phyloP scores from a whole-genome alignment of 1,284 basidiomycete genomes.

The Apiotrichum montevideense region DNA sequence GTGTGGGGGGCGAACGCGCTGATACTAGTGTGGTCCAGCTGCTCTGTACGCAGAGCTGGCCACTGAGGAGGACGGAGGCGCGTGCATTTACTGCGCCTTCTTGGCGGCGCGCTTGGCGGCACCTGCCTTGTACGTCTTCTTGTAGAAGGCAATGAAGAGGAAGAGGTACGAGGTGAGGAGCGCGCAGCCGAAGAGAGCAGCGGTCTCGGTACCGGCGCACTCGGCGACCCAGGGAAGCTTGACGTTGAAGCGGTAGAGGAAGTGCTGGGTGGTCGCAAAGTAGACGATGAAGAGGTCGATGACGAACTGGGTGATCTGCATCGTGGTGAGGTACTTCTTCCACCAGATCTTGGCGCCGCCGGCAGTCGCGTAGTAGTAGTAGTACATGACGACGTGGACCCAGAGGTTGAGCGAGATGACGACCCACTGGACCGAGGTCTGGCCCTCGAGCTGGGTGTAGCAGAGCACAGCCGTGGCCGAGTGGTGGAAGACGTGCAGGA shows the following conservation, averaged over 20 bases:
- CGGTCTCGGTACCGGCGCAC: constrained; percentile 82
- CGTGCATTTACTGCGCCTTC: constrained; percentile 17
- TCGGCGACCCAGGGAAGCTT: constrained; percentile 64
- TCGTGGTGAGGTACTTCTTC: constrained; percentile 92
- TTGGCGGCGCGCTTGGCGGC: constrained; percentile 22
- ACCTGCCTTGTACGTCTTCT: constrained; percentile 46
- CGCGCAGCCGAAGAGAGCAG: constrained; percentile 81
- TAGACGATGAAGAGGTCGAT: constrained; percentile 85
- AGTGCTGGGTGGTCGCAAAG: constrained; percentile 87
- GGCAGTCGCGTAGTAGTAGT: constrained; percentile 95
- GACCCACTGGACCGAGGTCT: constrained; percentile 92
- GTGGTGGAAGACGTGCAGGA: constrained; percentile 98
- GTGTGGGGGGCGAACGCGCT: background rate
- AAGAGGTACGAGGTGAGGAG: constrained; percentile 83
- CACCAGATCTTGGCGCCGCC: constrained; percentile 96
- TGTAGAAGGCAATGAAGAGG: constrained; percentile 66
- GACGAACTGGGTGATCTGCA: constrained; percentile 94
- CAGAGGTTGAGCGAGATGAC: constrained; percentile 86
- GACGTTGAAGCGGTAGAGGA: constrained; percentile 59
- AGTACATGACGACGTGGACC: constrained; percentile 99
- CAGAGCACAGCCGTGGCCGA: constrained; percentile 95
- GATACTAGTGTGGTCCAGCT: no score
- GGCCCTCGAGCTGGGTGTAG: constrained; percentile 87
- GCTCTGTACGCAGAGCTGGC: no score
- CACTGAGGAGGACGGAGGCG: no score